Base-by-base conservation (phyloP, 1,284 basidiomycete species). In the Vanrija sp. region DNA sequence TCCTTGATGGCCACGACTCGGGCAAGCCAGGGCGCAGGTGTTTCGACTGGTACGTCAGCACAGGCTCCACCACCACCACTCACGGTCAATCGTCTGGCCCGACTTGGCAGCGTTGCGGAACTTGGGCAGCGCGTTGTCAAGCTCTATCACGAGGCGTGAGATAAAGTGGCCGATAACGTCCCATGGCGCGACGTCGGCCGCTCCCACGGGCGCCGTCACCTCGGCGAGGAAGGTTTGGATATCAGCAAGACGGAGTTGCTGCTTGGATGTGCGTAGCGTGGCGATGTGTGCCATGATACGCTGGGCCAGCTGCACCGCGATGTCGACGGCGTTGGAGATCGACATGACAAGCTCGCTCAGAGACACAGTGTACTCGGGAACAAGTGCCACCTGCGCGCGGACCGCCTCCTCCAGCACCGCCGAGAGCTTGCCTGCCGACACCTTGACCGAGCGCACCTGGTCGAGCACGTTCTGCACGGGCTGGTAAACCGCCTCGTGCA, bases 301-400 rank as follows among this genome's bases (percentile, higher is more conserved):
- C 78, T 94, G 89, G 0, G 91, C 92, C 45, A 96, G 82, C 88
- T 91, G 87, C 54, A 94, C 87, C 64, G 89, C 88, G 65, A 95
- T 89, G 73, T 93, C 89, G 58, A 89, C 85, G 2, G 92, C 82
- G 60, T 90, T 88, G 0, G 87, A 85, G 2, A 89, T 84, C 18
- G 83, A 80, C 50, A 85, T 83, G 52, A 82, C 85, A 16, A 94
- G 75, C 1, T 82, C 80, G 58, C 85, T 83, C 59, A 95, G 82
- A 41, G 86, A 84, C 3, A 84, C 81, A 3, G 88, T 79, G 14
- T 91, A 77, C 53, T 85, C 81, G 0, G 84, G 75, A 57, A 84
- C 85, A 39, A 95, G 78, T 0, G 89, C 89, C 0, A 82, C 73
- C 6, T 85, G 85, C 19, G 85, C 83, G 47, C 83, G 79, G 4